Evolutionary conservation across 2,329 filamentous ascomycete genomes (phyloP), one percentile per base, ranked within the genome.

Genomic region (Aquanectria penicillioides): DNA sequence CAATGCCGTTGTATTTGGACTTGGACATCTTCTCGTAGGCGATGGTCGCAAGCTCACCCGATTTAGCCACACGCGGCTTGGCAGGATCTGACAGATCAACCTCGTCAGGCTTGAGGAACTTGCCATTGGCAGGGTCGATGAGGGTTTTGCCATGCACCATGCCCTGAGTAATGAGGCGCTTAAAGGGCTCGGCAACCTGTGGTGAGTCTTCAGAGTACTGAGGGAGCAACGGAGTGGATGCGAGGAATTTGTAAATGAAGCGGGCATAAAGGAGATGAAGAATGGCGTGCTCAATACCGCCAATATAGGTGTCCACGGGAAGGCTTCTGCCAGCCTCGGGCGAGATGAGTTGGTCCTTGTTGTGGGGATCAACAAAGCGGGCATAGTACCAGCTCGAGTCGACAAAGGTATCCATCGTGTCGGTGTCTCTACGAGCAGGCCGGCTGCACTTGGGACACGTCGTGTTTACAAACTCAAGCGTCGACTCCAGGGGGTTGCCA

Each of bases 341-440:
- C 1, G 86, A 87, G 63, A 96, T 88, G 0, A 87, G 87, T 12
- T 79, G 73, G 2, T 82, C 70, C 12, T 80, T 65, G 65, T 95
- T 94, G 15, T 87, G 80, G 1, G 90, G 80, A 68, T 96, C 92
- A 23, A 89, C 77, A 68, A 93, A 97, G 11, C 92, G 86, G 77
- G 94, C 87, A 70, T 89, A 97, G 75, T 97, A 97, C 93, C 93
- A 97, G 51, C 93, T 96, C 2, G 93, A 97, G 76, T 97, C 93
- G 60, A 97, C 93, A 76, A 97, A 97, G 0, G 93, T 97, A 74
- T 97, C 93, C 93, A 97, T 97, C 3, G 93, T 97, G 73, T 97
- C 93, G 0, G 93, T 97, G 64, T 97, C 93, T 63, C 93, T 85
- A 72, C 87, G 90, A 6, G 92, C 93, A 20, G 86, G 77, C 2